These are phyloP conservation scores for Hymenoscyphus albidus DNA, from an alignment of 2,329 filamentous ascomycete species.

Conservation along the genomic window DNA sequence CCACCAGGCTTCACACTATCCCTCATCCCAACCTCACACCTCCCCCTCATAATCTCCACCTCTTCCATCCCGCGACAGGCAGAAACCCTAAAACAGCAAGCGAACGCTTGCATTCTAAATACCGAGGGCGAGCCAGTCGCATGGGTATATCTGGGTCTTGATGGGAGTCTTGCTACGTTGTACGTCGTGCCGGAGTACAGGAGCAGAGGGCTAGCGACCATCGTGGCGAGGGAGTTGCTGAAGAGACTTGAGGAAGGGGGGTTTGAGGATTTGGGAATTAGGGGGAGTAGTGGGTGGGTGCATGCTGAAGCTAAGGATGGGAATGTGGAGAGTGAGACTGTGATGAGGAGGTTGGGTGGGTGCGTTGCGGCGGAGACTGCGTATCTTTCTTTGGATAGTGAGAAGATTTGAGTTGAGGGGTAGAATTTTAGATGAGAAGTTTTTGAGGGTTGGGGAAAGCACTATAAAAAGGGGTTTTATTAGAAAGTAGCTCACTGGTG, in stretches of 20 bases:
- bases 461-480: background rate
- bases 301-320: constrained; percentile 33
- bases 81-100: constrained; percentile 24
- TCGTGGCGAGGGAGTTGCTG: constrained; percentile 26
- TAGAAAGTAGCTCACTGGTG: background rate
- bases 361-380: constrained; percentile 17
- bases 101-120: constrained; percentile 28
- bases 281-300: constrained; percentile 31
- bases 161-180: constrained; percentile 30
- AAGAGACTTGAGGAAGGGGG: constrained; percentile 20
- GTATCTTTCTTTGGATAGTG: constrained; percentile 31
- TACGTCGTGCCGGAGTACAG: constrained; percentile 31
- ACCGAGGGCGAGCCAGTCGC: constrained; percentile 21
- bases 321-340: constrained; percentile 32
- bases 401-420: constrained; percentile 11
- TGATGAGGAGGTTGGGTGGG: constrained; percentile 29
- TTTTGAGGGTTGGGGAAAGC: background rate
- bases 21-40: constrained; percentile 27
- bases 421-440: background rate
- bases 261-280: constrained; percentile 28
- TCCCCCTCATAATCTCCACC: constrained; percentile 30
- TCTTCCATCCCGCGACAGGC: constrained; percentile 27
- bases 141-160: constrained; percentile 32
- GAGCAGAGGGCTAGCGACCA: constrained; percentile 28
- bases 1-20: constrained; percentile 21